Conservation (phyloP, 2,329 filamentous ascomycete species). For the Plenodomus biglobosus region DNA sequence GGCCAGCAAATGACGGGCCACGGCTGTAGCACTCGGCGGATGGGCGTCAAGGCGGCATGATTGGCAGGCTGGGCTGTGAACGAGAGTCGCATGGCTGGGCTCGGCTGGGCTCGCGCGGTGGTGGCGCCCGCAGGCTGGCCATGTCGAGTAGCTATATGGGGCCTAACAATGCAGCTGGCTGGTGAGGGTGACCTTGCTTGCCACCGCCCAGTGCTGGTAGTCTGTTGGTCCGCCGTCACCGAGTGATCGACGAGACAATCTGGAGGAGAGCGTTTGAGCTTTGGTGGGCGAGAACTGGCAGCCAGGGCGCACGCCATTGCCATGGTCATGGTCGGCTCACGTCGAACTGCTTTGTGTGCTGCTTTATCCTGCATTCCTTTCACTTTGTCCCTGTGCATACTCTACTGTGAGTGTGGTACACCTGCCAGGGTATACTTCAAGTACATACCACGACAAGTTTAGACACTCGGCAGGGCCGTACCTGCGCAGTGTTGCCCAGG, state of each 20-base stretch:
- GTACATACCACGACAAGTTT: too few species aligned
- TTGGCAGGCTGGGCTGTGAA: slow-evolving; percentile 17
- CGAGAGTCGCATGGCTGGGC: slow-evolving; percentile 1
- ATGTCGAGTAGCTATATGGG: slow-evolving; percentile 12
- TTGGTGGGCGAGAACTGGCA: too few species aligned
- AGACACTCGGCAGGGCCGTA: too few species aligned
- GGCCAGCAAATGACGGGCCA: slow-evolving; percentile 1
- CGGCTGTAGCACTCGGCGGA: neutral
- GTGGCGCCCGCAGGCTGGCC: slow-evolving; percentile 8
- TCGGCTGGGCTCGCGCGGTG: slow-evolving; percentile 3
- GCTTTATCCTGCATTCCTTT: too few species aligned
- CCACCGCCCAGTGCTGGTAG: neutral
- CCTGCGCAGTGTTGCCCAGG: slow-evolving; percentile 3
- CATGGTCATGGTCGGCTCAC: too few species aligned
- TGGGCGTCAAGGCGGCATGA: slow-evolving; percentile 7
- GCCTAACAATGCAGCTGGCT: neutral
- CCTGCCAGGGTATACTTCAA: too few species aligned
- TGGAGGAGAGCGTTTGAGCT: slow-evolving; percentile 5
- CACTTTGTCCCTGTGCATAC: too few species aligned
- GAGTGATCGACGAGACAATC: slow-evolving; percentile 9
- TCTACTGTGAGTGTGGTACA: too few species aligned
- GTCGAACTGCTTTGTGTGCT: too few species aligned
- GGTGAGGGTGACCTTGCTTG: slow-evolving; percentile 1
- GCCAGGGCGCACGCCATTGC: too few species aligned
- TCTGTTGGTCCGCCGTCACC: slow-evolving; percentile 3